phyloP scores from a whole-genome alignment of 345 rosid species.

The Theobroma cacao region DNA sequence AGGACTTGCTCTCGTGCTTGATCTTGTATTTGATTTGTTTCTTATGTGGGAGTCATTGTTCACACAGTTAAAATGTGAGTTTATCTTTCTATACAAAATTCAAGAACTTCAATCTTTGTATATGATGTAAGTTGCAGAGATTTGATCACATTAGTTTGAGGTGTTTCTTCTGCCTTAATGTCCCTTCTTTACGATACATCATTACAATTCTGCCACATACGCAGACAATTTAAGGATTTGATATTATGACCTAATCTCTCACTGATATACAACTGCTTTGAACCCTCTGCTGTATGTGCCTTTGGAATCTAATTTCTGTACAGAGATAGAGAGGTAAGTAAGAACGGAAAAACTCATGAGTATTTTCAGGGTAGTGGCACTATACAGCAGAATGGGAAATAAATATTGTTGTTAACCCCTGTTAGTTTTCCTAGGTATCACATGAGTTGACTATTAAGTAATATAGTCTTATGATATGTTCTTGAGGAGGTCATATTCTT shows the following conservation, averaged over 20 bases:
- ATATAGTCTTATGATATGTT: neutral
- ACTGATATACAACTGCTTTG: neutral
- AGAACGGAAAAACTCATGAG: neutral
- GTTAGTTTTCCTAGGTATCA: neutral
- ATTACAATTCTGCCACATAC: neutral
- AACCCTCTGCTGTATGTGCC: neutral
- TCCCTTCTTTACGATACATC: neutral
- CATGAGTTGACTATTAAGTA: no score
- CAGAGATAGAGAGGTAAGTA: neutral
- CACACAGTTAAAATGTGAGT: constrained; percentile 4
- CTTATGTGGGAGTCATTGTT: constrained; percentile 12
- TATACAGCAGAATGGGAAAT: neutral
- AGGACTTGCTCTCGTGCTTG: constrained; percentile 20
- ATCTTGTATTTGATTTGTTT: constrained; percentile 25
- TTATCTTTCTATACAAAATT: neutral
- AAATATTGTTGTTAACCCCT: neutral
- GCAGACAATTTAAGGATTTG: neutral
- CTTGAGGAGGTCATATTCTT: neutral
- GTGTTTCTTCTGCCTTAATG: neutral
- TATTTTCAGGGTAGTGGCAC: neutral
- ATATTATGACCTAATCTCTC: no score
- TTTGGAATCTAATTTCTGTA: neutral
- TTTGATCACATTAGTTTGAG: constrained; percentile 6
- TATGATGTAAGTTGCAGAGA: neutral
- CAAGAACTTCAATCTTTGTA: neutral